A percentile compares a stretch with the other conserved stretches of the same genome.
phyloP scores from a whole-genome alignment of 106 monocot species.

The Alisma plantagoaquatica region DNA sequence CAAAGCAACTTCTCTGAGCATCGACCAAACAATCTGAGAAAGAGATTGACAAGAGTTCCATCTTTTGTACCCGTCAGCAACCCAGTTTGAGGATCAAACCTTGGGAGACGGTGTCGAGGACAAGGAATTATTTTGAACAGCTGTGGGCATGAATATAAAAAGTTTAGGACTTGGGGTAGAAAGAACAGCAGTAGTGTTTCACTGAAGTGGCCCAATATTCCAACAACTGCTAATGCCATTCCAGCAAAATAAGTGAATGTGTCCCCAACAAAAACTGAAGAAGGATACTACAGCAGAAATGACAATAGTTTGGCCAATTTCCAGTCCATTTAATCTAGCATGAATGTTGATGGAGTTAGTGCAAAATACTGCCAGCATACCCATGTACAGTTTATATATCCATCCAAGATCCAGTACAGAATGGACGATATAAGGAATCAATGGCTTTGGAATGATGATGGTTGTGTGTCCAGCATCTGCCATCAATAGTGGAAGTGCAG shows the following conservation, averaged over 20 bases:
- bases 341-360: too few relatives aligned
- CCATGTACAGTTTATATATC: slow-evolving; percentile 86
- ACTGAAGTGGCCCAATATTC: slow-evolving; percentile 79
- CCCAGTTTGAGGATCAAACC: slow-evolving; percentile 13
- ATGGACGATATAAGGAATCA: slow-evolving; percentile 50
- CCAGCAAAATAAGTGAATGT: slow-evolving; percentile 91
- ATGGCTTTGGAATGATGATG: slow-evolving; percentile 84
- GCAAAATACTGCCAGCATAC: slow-evolving; percentile 71
- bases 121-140: slow-evolving; percentile 19
- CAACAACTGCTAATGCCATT: slow-evolving; percentile 84
- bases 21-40: slow-evolving; percentile 14
- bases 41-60: slow-evolving; percentile 14
- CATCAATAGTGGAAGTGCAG: slow-evolving; percentile 85
- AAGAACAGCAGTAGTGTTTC: slow-evolving; percentile 16
- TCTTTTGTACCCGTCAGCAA: slow-evolving; percentile 13
- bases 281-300: slow-evolving; percentile 86
- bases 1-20: slow-evolving; percentile 13
- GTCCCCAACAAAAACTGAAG: too few relatives aligned
- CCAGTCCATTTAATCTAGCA: slow-evolving; percentile 83
- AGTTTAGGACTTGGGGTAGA: slow-evolving; percentile 16
- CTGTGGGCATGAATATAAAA: slow-evolving; percentile 15
- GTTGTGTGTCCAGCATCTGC: too few relatives aligned
- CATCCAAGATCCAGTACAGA: slow-evolving; percentile 62
- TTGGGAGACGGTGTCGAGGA: slow-evolving; percentile 13
- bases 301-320: slow-evolving; percentile 79